Conservation (phyloP, 1,284 basidiomycete species). For the Ganoderma sinense region DNA sequence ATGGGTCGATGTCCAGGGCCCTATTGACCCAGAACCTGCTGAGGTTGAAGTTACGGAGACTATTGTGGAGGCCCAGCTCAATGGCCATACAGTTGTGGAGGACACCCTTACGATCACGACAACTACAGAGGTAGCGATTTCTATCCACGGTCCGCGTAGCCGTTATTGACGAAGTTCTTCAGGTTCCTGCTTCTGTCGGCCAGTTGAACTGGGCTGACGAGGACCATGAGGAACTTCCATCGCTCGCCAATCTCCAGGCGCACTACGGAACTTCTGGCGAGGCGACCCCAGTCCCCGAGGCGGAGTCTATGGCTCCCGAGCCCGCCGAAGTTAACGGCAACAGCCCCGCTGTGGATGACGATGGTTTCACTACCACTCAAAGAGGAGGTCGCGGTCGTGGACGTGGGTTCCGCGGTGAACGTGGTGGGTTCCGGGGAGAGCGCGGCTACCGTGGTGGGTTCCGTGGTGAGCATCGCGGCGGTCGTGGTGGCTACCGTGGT, state of each 20-base stretch:
- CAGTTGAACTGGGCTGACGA: constrained; percentile 58
- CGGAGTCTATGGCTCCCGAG: constrained; percentile 37
- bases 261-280: constrained; percentile 49
- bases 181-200: constrained; percentile 44
- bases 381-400: constrained; percentile 47
- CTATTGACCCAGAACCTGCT: constrained; percentile 28
- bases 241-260: constrained; percentile 49
- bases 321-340: constrained; percentile 26
- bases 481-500: constrained; percentile 46
- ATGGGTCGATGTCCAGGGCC: constrained; percentile 25
- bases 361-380: constrained; percentile 64
- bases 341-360: constrained; percentile 52
- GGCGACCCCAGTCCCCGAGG: constrained; percentile 52
- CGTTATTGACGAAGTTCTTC: background rate
- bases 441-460: constrained; percentile 34
- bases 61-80: constrained; percentile 33
- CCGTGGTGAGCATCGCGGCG: constrained; percentile 38
- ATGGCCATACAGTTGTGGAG: constrained; percentile 37
- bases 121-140: constrained; percentile 35
- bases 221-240: constrained; percentile 49
- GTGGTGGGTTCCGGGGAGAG: constrained; percentile 33
- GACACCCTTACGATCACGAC: constrained; percentile 36
- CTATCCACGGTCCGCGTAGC: background rate
- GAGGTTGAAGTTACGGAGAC: constrained; percentile 38
- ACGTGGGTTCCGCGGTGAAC: constrained; percentile 41